Evolutionary conservation across 1,284 basidiomycete species (phyloP), one percentile per base, ranked within the genome.

Genomic region (Earliella scabrosa): DNA sequence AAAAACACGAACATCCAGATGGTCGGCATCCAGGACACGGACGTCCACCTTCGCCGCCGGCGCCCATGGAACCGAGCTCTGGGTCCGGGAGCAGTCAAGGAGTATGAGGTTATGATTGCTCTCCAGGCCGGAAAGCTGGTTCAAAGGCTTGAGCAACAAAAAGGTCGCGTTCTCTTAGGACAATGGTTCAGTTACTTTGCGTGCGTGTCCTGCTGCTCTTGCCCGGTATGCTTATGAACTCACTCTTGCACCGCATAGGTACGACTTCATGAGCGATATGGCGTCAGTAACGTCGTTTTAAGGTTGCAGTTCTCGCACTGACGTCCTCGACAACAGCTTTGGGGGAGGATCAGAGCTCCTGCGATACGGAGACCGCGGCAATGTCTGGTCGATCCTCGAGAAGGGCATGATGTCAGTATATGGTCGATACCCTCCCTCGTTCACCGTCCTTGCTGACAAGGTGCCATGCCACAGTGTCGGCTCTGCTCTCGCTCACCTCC

Each of bases 181-280:
- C 43, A 58, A 39, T 67, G 26, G 51, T 48, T 7, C n/a, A n/a
- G n/a, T n/a, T 64, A 45, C 48, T 64, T 67, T 39, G 45, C 66
- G 65, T 68, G 38, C 16, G 65, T 56, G 13, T 7, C 29, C n/a
- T n/a, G 13, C 29, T 13, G 13, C 6, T 31, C n/a, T 31, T 13
- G 29, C 6, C 29, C 7, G 13, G 29, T 7, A 6, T 31, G 29
- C 7, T 31, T n/a, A n/a, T n/a, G n/a, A n/a, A n/a, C n/a, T n/a
- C n/a, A 31, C n/a, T n/a, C n/a, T n/a, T n/a, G n/a, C 29, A 31
- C 6, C 29, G 29, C 6, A 31, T 2, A 45, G 50, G 4, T 59
- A 52, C 45, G 68, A 69, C 55, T 64, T 69, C 35, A 68, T 69
- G 66, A 55, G 59, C 21, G 68, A 69, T 41, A 59, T 68, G 60